These are phyloP conservation scores for Stemphylium lycopersici DNA, from an alignment of 2,329 filamentous ascomycete species.

Conservation along the genomic window DNA sequence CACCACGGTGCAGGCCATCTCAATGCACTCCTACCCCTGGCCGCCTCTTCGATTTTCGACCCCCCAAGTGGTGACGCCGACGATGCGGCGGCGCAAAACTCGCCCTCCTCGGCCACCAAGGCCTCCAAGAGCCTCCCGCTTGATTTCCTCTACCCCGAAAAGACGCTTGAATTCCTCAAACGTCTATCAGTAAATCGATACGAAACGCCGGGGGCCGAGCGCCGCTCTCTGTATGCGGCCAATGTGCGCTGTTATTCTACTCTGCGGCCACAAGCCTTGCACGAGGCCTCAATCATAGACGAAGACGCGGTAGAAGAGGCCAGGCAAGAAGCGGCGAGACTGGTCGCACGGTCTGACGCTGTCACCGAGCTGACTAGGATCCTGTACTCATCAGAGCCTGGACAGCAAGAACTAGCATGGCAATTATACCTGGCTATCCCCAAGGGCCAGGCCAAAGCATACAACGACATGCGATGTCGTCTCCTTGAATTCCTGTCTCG, in stretches of 20 bases:
- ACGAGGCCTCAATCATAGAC: slow-evolving; percentile 12
- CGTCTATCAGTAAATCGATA: slow-evolving; percentile 28
- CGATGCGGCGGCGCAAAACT: slow-evolving; percentile 10
- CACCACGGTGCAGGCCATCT: slow-evolving; percentile 59
- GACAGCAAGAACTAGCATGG: slow-evolving; percentile 44
- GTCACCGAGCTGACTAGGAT: slow-evolving; percentile 27
- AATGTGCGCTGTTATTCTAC: slow-evolving; percentile 39
- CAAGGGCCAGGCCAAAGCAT: slow-evolving; percentile 2
- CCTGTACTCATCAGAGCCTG: slow-evolving; percentile 17
- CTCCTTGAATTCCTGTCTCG: slow-evolving; percentile 40
- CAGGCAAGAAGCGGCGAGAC: slow-evolving; percentile 25
- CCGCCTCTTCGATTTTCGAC: slow-evolving; percentile 17
- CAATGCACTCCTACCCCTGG: slow-evolving; percentile 45
- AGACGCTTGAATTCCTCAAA: slow-evolving; percentile 50
- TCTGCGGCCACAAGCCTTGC: slow-evolving; percentile 14
- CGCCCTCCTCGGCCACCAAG: slow-evolving; percentile 2
- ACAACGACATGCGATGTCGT: slow-evolving; percentile 18
- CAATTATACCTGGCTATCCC: slow-evolving; percentile 44
- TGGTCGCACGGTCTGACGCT: slow-evolving; percentile 24
- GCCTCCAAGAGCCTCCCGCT: slow-evolving; percentile 38
- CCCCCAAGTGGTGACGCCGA: slow-evolving; percentile 18
- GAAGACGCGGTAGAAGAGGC: slow-evolving; percentile 18
- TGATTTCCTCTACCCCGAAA: slow-evolving; percentile 57
- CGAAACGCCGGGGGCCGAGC: slow-evolving; percentile 35
- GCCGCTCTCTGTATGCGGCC: slow-evolving; percentile 27